These are phyloP conservation scores for Eruca vesicaria DNA, from an alignment of 441 rosid species.

Conservation along the genomic window DNA sequence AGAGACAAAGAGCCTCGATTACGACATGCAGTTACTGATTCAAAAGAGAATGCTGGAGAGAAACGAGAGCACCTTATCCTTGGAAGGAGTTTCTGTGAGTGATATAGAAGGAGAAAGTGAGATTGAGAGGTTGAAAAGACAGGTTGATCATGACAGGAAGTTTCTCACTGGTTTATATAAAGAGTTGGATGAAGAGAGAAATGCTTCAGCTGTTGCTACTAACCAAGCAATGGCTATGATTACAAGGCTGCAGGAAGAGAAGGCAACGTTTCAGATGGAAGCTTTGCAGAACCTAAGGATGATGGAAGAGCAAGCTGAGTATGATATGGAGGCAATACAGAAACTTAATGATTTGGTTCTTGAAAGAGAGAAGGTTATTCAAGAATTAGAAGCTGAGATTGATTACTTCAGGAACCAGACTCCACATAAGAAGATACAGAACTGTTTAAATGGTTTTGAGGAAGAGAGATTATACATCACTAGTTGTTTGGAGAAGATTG, in stretches of 20 bases:
- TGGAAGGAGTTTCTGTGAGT: conserved; percentile 72
- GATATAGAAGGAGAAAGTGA: conserved; percentile 89
- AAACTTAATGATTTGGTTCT: conserved; percentile 68
- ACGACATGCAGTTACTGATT: conserved; percentile 52
- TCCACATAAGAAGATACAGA: conserved; percentile 32
- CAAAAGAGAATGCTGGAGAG: conserved; percentile 81
- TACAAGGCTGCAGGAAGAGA: conserved; percentile 92
- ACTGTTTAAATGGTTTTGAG: conserved; percentile 40
- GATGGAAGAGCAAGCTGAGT: conserved; percentile 99
- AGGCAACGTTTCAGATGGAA: conserved; percentile 87
- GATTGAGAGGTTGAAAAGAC: conserved; percentile 73
- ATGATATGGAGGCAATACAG: conserved; percentile 84
- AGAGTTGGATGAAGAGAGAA: conserved; percentile 97
- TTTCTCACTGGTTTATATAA: conserved; percentile 54
- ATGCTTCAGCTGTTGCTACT: conserved; percentile 75
- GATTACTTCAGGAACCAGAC: conserved; percentile 55
- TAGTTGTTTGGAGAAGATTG: conserved; percentile 46
- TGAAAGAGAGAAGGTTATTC: conserved; percentile 80
- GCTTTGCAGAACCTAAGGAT: conserved; percentile 85
- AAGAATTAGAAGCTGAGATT: conserved; percentile 82
- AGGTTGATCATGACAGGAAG: conserved; percentile 73
- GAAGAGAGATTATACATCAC: conserved; percentile 49
- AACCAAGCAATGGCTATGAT: conserved; percentile 99
- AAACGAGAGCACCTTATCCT: conserved; percentile 76
- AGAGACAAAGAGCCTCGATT: conserved; percentile 34